Evolutionary conservation across 106 monocot genomes (phyloP), one percentile per base, ranked within the genome.

Genomic region (Hemerocallis citrina): DNA sequence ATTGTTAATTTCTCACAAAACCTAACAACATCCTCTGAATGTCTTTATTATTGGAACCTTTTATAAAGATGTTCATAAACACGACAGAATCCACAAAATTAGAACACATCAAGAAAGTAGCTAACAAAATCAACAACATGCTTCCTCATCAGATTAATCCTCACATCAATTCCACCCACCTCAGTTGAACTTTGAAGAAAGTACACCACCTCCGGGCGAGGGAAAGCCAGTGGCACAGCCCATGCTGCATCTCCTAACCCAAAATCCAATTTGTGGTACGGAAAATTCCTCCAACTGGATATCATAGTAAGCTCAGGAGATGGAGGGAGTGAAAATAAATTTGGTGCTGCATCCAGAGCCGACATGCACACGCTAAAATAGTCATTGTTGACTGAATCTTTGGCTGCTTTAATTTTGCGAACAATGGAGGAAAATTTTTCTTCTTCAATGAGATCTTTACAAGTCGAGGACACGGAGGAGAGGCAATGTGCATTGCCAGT

Each of bases 401-500:
- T 75, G 5, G 80, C 71, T 32, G 6, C 42, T 35, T 64, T 74
- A 20, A 81, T 81, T 62, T 72, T 75, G 9, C 34, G 56, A 1
- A 75, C 50, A 4, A 81, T 48, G 14, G 55, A 11, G 0, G 71
- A 4, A n/a, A 81, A 71, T 23, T n/a, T n/a, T n/a, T 8, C 30
- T 17, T 40, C 29, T 5, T 57, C 22, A 2, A 62, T 57, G 7
- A 80, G 70, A 32, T 70, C 66, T 11, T 37, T 47, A 6, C 20
- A 47, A 11, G 75, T 71, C 70, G 48, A 62, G 25, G 80, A 51
- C 40, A 75, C 41, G 33, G 80, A 80, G 62, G 70, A 70, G 40
- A 80, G 74, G 10, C 74, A 74, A 23, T 48, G 70, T 11, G 80
- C 80, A 9, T 80, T 80, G 17, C 80, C 80, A 2, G 75, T 47